Evolutionary conservation across 2,329 filamentous ascomycete genomes (phyloP).

Genomic region (Cordyceps cateniannulata): DNA sequence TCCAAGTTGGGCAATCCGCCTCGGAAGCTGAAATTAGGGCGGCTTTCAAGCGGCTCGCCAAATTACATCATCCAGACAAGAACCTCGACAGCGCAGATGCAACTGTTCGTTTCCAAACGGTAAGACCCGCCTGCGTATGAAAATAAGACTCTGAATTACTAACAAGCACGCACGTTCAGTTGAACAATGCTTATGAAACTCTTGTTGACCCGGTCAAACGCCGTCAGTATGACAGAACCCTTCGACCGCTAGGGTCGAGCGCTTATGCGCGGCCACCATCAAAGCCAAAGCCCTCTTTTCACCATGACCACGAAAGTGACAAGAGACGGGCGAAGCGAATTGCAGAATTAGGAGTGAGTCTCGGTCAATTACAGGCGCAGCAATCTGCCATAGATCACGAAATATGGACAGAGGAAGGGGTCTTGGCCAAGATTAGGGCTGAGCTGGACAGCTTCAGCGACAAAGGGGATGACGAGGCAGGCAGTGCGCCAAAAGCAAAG

Average conservation of each 20-base stretch:
- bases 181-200: neutral
- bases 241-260: neutral
- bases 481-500: neutral
- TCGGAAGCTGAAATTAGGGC: neutral
- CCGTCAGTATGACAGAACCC: neutral
- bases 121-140: neutral
- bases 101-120: neutral
- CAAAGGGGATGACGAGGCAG: neutral
- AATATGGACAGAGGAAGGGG: neutral
- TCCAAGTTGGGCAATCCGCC: neutral
- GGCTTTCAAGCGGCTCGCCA: neutral
- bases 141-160: neutral
- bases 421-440: neutral
- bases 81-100: neutral
- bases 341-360: neutral
- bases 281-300: neutral
- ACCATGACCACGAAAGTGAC: neutral
- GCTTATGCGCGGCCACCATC: neutral
- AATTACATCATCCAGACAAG: neutral
- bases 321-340: neutral
- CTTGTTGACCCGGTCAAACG: neutral
- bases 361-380: neutral
- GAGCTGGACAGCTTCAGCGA: neutral
- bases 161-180: neutral
- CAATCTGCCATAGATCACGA: neutral